A percentile compares a stretch with the other conserved stretches of the same genome.
Evolutionary conservation across 2,329 filamentous ascomycete species (phyloP).

Genomic region (Phialophora verrucosa): DNA sequence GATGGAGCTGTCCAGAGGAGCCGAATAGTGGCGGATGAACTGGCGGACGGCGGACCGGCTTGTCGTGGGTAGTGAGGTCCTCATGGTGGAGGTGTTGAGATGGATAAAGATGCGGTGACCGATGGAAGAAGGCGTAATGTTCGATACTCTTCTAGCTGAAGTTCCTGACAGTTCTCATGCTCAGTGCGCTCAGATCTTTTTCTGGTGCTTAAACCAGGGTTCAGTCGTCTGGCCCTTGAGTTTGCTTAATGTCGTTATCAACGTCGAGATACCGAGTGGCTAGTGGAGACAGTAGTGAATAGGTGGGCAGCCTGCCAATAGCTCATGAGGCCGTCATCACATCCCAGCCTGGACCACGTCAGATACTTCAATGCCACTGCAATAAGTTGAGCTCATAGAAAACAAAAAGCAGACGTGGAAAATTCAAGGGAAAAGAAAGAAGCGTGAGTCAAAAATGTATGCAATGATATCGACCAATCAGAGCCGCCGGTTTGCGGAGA

Average conservation of each 20-base stretch:
- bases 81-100: slow-evolving; percentile 16
- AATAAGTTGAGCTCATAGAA: not conserved
- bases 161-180: not conserved
- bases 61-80: slow-evolving; percentile 16
- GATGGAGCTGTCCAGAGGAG: slow-evolving; percentile 58
- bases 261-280: not conserved
- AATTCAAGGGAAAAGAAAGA: not conserved
- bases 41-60: slow-evolving; percentile 25
- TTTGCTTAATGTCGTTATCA: not conserved
- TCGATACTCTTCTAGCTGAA: not conserved
- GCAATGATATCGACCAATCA: slow-evolving; percentile 27
- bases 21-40: slow-evolving; percentile 47
- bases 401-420: not conserved
- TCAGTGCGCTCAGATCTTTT: not conserved
- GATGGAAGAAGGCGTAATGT: not conserved
- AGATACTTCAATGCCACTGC: not conserved
- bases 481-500: slow-evolving; percentile 29
- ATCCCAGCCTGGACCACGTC: not conserved
- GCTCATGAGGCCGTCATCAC: not conserved
- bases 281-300: not conserved
- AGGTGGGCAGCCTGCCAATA: not conserved
- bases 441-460: not conserved
- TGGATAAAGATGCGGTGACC: not conserved
- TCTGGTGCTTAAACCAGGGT: not conserved
- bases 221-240: not conserved